phyloP scores from a whole-genome alignment of 306 rosid genomes.

The Citrullus mucosospermus region DNA sequence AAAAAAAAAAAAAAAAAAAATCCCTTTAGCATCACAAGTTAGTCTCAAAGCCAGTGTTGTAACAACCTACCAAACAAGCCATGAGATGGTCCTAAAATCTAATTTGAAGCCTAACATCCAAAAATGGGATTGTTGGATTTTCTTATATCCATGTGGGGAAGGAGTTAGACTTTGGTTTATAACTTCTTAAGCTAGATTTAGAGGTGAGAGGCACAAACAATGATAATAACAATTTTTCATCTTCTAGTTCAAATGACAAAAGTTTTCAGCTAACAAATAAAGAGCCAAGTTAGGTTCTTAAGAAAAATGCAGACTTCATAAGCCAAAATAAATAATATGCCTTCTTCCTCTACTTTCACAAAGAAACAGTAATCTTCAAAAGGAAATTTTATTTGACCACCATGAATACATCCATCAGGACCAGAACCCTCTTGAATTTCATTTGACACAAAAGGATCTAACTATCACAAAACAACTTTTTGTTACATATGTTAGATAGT shows the following conservation, averaged over 20 bases:
- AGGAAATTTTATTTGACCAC: no score
- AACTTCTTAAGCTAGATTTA: background rate
- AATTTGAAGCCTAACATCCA: background rate
- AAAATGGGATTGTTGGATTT: background rate
- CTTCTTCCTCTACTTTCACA: background rate
- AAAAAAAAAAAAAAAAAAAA: background rate
- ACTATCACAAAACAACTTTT: background rate
- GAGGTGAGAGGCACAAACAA: background rate
- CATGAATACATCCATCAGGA: no score
- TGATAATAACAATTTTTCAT: background rate
- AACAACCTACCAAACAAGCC: background rate
- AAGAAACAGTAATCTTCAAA: background rate
- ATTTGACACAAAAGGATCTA: background rate
- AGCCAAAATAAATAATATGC: background rate
- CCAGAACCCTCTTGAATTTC: background rate
- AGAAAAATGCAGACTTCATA: no score
- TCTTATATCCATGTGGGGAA: background rate
- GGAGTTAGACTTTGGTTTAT: background rate
- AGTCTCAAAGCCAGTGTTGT: background rate
- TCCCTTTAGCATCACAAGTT: background rate
- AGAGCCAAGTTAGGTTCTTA: no score
- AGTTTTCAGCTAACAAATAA: background rate
- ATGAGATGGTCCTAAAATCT: background rate
- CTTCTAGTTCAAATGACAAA: background rate
- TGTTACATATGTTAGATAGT: background rate